phyloP scores from a whole-genome alignment of 768 basidiomycete species.

The Phanerodontia chrysosporium region DNA sequence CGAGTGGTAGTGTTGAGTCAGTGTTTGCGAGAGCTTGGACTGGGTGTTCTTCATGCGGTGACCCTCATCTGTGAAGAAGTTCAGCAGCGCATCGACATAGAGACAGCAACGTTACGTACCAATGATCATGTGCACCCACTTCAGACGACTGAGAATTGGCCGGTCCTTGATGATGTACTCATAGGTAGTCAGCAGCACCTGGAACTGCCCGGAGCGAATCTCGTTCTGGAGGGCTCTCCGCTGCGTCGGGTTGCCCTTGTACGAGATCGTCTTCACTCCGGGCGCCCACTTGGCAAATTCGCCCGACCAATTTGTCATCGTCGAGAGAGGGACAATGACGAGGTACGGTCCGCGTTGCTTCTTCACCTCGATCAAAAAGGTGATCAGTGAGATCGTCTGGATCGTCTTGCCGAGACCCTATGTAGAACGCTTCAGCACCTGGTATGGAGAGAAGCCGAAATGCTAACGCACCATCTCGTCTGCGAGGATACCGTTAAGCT shows the following conservation, averaged over 20 bases:
- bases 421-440: constrained; percentile 10
- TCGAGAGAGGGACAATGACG: constrained; percentile 92
- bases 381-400: constrained; percentile 91
- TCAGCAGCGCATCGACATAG: background rate
- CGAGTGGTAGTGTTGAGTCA: constrained; percentile 90
- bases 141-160: constrained; percentile 83
- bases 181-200: constrained; percentile 91
- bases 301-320: constrained; percentile 95
- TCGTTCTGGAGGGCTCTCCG: constrained; percentile 67
- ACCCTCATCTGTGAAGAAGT: constrained; percentile 66
- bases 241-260: constrained; percentile 88
- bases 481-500: constrained; percentile 89
- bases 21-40: constrained; percentile 84
- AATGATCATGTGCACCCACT: constrained; percentile 98
- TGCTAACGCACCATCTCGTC: constrained; percentile 75
- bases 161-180: constrained; percentile 98
- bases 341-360: constrained; percentile 91
- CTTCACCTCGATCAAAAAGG: constrained; percentile 91
- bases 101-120: constrained; percentile 39
- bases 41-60: constrained; percentile 97
- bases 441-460: too few species aligned
- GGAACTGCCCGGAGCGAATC: constrained; percentile 77
- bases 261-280: constrained; percentile 68
- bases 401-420: constrained; percentile 95
- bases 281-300: constrained; percentile 98